phyloP scores from a whole-genome alignment of 768 basidiomycete genomes.

The Trametes maxima region DNA sequence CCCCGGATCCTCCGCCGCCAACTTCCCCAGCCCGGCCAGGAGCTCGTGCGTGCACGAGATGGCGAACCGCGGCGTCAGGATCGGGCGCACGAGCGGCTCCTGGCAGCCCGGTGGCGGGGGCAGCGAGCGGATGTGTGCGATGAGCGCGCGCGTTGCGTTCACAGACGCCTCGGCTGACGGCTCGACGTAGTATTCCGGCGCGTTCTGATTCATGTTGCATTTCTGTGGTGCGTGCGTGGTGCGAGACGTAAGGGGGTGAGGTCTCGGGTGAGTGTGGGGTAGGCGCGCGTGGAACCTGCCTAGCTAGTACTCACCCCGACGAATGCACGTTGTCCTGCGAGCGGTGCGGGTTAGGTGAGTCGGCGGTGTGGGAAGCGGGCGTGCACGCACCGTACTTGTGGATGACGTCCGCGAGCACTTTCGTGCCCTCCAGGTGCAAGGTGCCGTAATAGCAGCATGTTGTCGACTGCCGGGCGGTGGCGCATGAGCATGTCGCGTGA shows the following conservation, averaged over 20 bases:
- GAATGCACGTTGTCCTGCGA: conserved; percentile 79
- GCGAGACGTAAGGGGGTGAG: background rate
- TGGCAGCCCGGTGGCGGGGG: conserved; percentile 31
- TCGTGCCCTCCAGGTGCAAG: conserved; percentile 79
- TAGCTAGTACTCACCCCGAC: conserved; percentile 79
- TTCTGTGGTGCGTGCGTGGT: conserved; percentile 47
- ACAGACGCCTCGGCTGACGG: conserved; percentile 60
- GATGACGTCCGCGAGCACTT: conserved; percentile 76
- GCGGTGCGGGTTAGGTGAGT: background rate
- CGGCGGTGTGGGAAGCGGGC: background rate
- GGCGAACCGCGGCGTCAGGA: conserved; percentile 96
- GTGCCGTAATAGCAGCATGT: conserved; percentile 92
- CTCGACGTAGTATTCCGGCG: conserved; percentile 71
- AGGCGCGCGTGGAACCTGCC: conserved; percentile 4
- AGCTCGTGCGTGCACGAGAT: conserved; percentile 82
- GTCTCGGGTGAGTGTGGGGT: background rate
- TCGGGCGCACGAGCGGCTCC: conserved; percentile 72
- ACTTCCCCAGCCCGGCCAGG: conserved; percentile 57
- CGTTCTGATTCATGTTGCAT: conserved; percentile 88
- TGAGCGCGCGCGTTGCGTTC: conserved; percentile 59
- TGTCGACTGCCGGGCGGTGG: conserved; percentile 64
- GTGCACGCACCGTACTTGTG: conserved; percentile 52
- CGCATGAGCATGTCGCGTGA: background rate
- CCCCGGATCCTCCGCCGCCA: conserved; percentile 59
- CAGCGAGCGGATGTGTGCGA: conserved; percentile 68